These are phyloP conservation scores for Verbena officinalis DNA, from an alignment of 257 asterid species.

Conservation along the genomic window DNA sequence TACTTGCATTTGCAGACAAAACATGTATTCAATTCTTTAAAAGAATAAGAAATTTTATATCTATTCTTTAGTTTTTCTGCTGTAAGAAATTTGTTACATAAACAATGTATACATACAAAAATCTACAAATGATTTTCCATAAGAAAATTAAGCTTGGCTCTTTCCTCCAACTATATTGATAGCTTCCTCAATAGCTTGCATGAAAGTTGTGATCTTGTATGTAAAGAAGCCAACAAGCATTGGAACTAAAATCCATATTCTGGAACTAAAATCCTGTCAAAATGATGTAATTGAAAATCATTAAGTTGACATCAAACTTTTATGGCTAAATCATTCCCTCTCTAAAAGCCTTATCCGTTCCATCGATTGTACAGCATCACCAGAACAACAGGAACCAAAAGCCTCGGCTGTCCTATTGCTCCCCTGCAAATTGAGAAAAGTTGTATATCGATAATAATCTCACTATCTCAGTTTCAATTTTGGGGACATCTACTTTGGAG, in stretches of 20 bases:
- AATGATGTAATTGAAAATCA: too few species aligned
- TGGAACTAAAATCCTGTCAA: constrained; percentile 78
- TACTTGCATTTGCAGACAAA: too few species aligned
- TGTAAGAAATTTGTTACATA: too few species aligned
- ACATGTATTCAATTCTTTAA: too few species aligned
- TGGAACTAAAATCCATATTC: constrained; percentile 89
- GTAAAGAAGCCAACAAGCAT: constrained; percentile 94
- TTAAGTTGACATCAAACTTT: too few species aligned
- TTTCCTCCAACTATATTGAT: constrained; percentile 40
- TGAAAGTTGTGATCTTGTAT: constrained; percentile 86
- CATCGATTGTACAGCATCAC: constrained; percentile 90
- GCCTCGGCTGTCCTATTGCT: constrained; percentile 84
- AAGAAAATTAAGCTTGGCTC: constrained; percentile 36
- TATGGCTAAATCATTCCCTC: too few species aligned
- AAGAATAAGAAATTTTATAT: too few species aligned
- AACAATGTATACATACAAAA: background rate
- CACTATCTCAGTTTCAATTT: too few species aligned
- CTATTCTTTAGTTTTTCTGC: too few species aligned
- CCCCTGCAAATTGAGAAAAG: constrained; percentile 64
- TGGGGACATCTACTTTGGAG: too few species aligned
- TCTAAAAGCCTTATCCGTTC: constrained; percentile 62
- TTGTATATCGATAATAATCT: too few species aligned
- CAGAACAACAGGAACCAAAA: constrained; percentile 80
- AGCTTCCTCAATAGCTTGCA: constrained; percentile 71
- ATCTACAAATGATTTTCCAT: background rate